phyloP scores from a whole-genome alignment of 139 green algal genomes.

The Coccomyxa sp. region DNA sequence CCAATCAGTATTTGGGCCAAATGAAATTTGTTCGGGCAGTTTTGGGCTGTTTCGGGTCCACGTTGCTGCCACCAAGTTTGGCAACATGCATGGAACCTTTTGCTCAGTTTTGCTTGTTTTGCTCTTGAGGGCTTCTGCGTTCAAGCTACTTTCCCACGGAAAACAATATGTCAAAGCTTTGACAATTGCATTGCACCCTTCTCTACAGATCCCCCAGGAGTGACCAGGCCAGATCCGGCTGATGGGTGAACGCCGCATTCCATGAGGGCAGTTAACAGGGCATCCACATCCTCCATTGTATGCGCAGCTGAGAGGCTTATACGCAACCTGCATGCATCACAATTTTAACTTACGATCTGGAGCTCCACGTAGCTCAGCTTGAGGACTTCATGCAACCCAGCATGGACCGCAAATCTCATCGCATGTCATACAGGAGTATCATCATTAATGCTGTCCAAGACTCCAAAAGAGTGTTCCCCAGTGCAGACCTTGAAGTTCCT shows the following conservation, averaged over 20 bases:
- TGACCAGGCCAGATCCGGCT: too few species aligned
- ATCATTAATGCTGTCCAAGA: not conserved
- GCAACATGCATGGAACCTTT: too few species aligned
- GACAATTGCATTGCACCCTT: too few species aligned
- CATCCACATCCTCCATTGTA: constrained; percentile 47
- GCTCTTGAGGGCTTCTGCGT: too few species aligned
- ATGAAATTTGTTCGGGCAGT: too few species aligned
- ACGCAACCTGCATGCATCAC: constrained; percentile 40
- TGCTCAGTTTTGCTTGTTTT: too few species aligned
- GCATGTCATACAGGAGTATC: not conserved
- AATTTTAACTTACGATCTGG: not conserved
- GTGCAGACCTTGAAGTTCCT: constrained; percentile 63
- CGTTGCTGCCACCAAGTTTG: too few species aligned
- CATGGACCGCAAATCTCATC: not conserved
- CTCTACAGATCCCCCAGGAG: too few species aligned
- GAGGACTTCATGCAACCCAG: not conserved
- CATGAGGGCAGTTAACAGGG: constrained; percentile 38
- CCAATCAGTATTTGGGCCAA: too few species aligned
- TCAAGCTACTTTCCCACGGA: too few species aligned
- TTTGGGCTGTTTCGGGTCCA: too few species aligned
- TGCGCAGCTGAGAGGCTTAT: constrained; percentile 79
- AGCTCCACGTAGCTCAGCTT: not conserved
- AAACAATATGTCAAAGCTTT: too few species aligned
- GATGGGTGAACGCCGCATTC: constrained; percentile 6
- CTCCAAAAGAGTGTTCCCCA: not conserved